phyloP scores from a whole-genome alignment of 169 alveolate species.

The Babesia divergens region DNA sequence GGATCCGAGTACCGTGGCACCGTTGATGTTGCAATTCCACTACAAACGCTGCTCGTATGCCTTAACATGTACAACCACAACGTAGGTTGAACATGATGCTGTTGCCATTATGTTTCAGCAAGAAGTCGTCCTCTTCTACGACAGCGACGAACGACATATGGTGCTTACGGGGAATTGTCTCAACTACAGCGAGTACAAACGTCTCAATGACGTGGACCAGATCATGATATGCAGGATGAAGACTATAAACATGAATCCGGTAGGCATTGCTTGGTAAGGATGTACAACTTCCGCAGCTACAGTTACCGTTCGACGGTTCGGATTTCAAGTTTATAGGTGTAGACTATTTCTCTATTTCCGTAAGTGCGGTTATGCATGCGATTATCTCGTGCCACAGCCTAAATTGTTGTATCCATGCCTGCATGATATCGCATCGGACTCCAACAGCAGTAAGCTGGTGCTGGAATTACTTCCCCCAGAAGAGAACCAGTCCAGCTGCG shows the following conservation, averaged over 20 bases:
- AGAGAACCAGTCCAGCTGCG: slow-evolving; percentile 20
- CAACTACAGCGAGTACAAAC: slow-evolving; percentile 31
- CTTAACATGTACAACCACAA: slow-evolving; percentile 52
- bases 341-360: slow-evolving; percentile 61
- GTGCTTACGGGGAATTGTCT: slow-evolving; percentile 42
- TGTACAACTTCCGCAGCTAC: slow-evolving; percentile 3
- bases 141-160: slow-evolving; percentile 51
- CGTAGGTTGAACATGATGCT: neutral
- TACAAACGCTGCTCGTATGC: slow-evolving; percentile 47
- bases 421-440: slow-evolving; percentile 58
- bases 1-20: slow-evolving; percentile 1
- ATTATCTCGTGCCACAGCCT: slow-evolving; percentile 16
- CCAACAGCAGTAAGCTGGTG: slow-evolving; percentile 50
- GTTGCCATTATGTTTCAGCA: slow-evolving; percentile 3
- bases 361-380: neutral
- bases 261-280: neutral
- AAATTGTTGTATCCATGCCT: slow-evolving; percentile 53
- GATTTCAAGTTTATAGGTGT: slow-evolving; percentile 41
- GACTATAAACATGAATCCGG: slow-evolving; percentile 52
- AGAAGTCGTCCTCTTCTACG: slow-evolving; percentile 39
- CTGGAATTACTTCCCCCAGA: slow-evolving; percentile 55
- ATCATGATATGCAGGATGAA: slow-evolving; percentile 43
- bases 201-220: slow-evolving; percentile 44
- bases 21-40: slow-evolving; percentile 53
- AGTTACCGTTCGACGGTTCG: slow-evolving; percentile 56